Percentiles rank a stretch among this genome's conserved stretches.
Evolutionary conservation across 495 filamentous ascomycete species (phyloP).

Genomic region (Penicillium soppii): DNA sequence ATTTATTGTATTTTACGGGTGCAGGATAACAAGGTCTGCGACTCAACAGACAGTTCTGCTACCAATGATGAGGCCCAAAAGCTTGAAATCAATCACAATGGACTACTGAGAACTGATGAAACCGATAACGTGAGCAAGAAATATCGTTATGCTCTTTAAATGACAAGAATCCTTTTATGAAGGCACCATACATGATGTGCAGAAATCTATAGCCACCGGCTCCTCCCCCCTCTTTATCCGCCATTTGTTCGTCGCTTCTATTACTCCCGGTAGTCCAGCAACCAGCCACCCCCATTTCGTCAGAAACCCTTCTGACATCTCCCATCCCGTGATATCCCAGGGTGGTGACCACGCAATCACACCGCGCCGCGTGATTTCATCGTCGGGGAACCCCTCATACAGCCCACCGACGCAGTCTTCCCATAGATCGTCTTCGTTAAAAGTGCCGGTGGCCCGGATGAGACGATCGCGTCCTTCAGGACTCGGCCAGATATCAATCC

Average conservation of each 20-base stretch:
- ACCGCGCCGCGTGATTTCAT: constrained; percentile 34
- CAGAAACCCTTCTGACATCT: constrained; percentile 47
- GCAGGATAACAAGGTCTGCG: too few relatives aligned
- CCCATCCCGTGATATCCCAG: constrained; percentile 42
- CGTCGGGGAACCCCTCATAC: constrained; percentile 39
- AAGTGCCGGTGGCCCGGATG: constrained; percentile 33
- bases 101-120: too few relatives aligned
- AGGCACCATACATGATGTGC: too few relatives aligned
- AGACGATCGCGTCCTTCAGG: constrained; percentile 34
- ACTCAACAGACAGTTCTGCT: too few relatives aligned
- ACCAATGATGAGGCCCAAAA: too few relatives aligned
- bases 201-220: constrained; percentile 10
- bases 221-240: constrained; percentile 37
- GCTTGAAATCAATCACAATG: too few relatives aligned
- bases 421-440: constrained; percentile 43
- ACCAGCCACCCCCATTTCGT: constrained; percentile 45
- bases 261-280: constrained; percentile 26
- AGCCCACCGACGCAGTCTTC: constrained; percentile 36
- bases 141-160: too few relatives aligned
- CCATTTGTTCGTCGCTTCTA: constrained; percentile 46
- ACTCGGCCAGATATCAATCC: constrained; percentile 37
- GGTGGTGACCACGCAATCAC: constrained; percentile 40
- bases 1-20: too few relatives aligned
- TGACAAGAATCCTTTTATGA: too few relatives aligned
- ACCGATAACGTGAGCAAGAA: too few relatives aligned